These are phyloP conservation scores for Fusarium cyanostomum DNA, from an alignment of 2,329 filamentous ascomycete genomes.

Conservation along the genomic window DNA sequence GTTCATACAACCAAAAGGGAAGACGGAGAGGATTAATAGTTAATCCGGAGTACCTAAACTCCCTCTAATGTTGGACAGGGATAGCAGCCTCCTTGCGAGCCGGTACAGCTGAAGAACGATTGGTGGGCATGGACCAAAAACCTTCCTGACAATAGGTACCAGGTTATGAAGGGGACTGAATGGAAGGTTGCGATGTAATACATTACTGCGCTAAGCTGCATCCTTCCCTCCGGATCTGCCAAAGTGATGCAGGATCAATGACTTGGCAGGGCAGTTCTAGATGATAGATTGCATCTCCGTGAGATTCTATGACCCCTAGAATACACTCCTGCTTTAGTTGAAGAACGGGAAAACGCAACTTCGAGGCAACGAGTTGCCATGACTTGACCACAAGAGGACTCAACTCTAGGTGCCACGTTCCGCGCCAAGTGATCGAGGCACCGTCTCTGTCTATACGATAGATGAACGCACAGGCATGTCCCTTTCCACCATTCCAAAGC, in stretches of 20 bases:
- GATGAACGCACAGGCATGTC: conserved; percentile 47
- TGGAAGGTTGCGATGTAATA: background rate
- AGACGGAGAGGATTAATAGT: too few species aligned
- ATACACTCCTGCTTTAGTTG: conserved; percentile 37
- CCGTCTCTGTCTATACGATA: conserved; percentile 37
- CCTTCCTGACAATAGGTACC: background rate
- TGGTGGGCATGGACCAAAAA: too few species aligned
- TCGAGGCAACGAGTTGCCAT: conserved; percentile 18
- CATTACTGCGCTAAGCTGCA: background rate
- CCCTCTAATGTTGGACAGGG: too few species aligned
- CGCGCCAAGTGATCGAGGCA: conserved; percentile 46
- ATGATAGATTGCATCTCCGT: conserved; percentile 47
- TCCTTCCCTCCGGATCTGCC: conserved; percentile 47
- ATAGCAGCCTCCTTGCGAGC: too few species aligned
- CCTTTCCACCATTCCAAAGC: conserved; percentile 47
- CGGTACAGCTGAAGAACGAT: too few species aligned
- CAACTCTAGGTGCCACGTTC: conserved; percentile 46
- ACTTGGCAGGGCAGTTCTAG: conserved; percentile 46
- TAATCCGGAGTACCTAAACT: too few species aligned
- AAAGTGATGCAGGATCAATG: conserved; percentile 45
- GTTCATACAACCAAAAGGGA: too few species aligned
- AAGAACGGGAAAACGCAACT: conserved; percentile 26
- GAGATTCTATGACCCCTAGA: conserved; percentile 34
- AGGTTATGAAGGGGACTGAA: background rate
- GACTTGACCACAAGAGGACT: conserved; percentile 37